Evolutionary conservation across 169 alveolate species (phyloP), one percentile per base, ranked within the genome.

Genomic region (Amoebophrya sp.): DNA sequence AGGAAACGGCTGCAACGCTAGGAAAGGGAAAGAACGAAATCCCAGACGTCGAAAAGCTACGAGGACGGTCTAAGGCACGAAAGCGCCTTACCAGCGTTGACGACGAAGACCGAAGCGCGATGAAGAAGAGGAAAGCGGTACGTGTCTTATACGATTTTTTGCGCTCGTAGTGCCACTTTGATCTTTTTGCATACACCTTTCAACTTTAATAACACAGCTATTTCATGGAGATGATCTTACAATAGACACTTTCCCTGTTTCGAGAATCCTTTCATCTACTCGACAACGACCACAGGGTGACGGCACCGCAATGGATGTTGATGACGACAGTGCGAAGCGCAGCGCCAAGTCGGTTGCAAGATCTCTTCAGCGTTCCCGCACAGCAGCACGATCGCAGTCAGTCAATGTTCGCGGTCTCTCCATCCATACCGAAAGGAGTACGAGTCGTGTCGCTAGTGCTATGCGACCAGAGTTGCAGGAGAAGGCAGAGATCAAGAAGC

Each of bases 341-440:
- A 34, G 92, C 90, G 40, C 91, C 89, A 92, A 93, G 93, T 47
- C 92, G 83, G n/a, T 90, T 89, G 47, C 93, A 26, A 38, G 92
- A 91, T 77, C 90, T 54, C 89, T 92, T 89, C 41, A 92, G 91
- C 91, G 65, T 89, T 93, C 92, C 41, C 65, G 94, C 90, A 92
- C 65, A 41, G 78, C 53, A 89, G 40, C 90, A 91, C 83, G 90
- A 53, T 91, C 94, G 89, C 6, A 91, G 93, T 90, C 92, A 90
- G 33, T 90, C 78, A 34, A 91, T 34, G 78, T 89, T 91, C 41
- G 93, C 83, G 92, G 93, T 93, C 78, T 93, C 41, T 90, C 76
- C 41, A 77, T 92, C 93, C 90, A 93, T 94, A 83, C 93, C 94
- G 41, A 91, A 92, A 6, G 95, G 89, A 41, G 34, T 92, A 90